phyloP scores from a whole-genome alignment of 2,329 filamentous ascomycete species.

The Penicillium corylophilum region DNA sequence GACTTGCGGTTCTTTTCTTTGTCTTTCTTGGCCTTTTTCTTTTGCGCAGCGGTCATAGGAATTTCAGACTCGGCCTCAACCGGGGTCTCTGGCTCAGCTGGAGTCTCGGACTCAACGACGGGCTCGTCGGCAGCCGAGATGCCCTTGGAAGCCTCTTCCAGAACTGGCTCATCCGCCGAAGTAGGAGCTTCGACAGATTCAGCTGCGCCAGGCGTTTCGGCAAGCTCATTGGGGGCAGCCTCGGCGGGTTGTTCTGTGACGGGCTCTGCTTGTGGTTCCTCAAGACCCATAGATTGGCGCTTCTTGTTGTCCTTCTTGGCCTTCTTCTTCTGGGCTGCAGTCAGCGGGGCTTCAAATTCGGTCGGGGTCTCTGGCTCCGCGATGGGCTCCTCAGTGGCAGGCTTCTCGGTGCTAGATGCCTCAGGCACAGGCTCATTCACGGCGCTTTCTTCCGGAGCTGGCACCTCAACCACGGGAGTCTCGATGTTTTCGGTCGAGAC shows the following conservation, averaged over 20 bases:
- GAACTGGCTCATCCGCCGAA: background rate
- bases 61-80: slow-evolving; percentile 2
- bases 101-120: slow-evolving; percentile 10
- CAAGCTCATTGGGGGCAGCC: background rate
- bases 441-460: background rate
- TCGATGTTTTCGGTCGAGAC: background rate
- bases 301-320: slow-evolving; percentile 19
- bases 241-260: background rate
- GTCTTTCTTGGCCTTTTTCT: slow-evolving; percentile 9
- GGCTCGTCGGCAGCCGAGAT: background rate
- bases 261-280: background rate
- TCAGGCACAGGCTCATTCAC: background rate
- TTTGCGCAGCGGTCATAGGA: slow-evolving; percentile 13
- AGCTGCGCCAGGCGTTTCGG: background rate
- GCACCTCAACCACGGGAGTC: background rate
- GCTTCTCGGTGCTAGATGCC: background rate
- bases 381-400: background rate
- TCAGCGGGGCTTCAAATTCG: background rate
- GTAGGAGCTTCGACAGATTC: background rate
- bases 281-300: slow-evolving; percentile 2
- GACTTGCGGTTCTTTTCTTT: slow-evolving; percentile 27
- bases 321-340: slow-evolving; percentile 15
- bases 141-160: slow-evolving; percentile 15
- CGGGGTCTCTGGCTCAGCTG: slow-evolving; percentile 2
- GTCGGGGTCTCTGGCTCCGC: background rate